A percentile compares a stretch with the other conserved stretches of the same genome.
phyloP scores from a whole-genome alignment of 768 basidiomycete species.

The Pleurotus platypus region DNA sequence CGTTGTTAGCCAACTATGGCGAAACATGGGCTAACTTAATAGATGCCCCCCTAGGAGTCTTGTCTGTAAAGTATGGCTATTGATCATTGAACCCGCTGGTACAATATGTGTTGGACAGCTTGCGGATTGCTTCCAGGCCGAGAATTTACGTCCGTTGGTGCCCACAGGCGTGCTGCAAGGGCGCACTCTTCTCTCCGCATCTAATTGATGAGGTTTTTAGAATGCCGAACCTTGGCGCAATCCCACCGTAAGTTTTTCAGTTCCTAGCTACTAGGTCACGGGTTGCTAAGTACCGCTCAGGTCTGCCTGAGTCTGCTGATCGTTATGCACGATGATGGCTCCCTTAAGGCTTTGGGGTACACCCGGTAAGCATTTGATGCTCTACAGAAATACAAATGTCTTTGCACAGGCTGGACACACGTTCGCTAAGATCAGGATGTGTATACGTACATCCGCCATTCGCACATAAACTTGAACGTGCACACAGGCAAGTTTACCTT shows the following conservation, averaged over 20 bases:
- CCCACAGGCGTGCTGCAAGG: neutral
- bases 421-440: too few relatives aligned
- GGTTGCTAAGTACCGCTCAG: too few relatives aligned
- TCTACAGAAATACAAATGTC: too few relatives aligned
- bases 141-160: neutral
- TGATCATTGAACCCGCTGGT: neutral
- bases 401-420: too few relatives aligned
- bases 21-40: constrained; percentile 1
- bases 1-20: neutral
- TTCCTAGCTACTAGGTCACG: neutral
- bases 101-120: neutral
- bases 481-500: too few relatives aligned
- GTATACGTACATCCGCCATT: too few relatives aligned
- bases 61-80: neutral
- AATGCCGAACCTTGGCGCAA: neutral
- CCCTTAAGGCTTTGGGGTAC: too few relatives aligned
- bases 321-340: too few relatives aligned
- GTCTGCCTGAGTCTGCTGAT: too few relatives aligned
- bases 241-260: neutral
- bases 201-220: neutral
- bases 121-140: neutral
- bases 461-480: too few relatives aligned
- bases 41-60: neutral
- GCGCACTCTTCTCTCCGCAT: neutral
- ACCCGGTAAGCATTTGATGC: too few relatives aligned